Base-by-base conservation (phyloP, 1,284 basidiomycete species). In the Leccinum variabile region DNA sequence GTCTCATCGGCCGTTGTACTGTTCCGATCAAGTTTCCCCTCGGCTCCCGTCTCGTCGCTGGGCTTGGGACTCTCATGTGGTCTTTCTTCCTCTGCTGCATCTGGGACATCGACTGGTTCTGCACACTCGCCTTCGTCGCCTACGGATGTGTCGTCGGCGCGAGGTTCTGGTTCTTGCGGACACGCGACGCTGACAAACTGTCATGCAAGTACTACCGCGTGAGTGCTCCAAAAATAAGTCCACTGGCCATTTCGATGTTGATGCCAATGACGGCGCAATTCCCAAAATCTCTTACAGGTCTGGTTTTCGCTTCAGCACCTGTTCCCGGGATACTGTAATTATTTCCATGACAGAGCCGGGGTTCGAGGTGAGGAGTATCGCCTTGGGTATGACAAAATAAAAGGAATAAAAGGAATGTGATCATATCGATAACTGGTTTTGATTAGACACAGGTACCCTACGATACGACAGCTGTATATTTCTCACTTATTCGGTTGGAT, bases 121-220 rank as follows among this genome's bases (percentile, higher is more conserved):
- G 63, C 28, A 67, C 67, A 2, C 8, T 64, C 0, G 65, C 63
- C 1, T 76, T 75, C 57, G 60, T 76, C 14, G 59, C 59, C 0
- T 73, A 77, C 4, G 70, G 69, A 1, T 65, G 68, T 33, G 66
- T 68, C 10, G 67, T 77, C 7, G 72, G 76, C 0, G 64, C 50
- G 9, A 63, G 76, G 7, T 77, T 76, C 61, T 16, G 75, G 39
- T 60, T 59, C 49, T 50, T 69, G 59, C 62, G 61, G 5, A 68
- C 70, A 1, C 64, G 68, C 7, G 64, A 64, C 1, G 74, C 64
- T 0, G 75, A 77, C 30, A 73, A 68, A 35, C 63, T 59, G 41
- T 76, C 74, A 3, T 76, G 72, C 66, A 77, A 69, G 41, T 73
- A 65, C 56, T 76, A 76, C 30, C 76, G 75, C 22, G 76, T 77